Evolutionary conservation across 768 basidiomycete genomes (phyloP).

Genomic region (Mycena alexandri): DNA sequence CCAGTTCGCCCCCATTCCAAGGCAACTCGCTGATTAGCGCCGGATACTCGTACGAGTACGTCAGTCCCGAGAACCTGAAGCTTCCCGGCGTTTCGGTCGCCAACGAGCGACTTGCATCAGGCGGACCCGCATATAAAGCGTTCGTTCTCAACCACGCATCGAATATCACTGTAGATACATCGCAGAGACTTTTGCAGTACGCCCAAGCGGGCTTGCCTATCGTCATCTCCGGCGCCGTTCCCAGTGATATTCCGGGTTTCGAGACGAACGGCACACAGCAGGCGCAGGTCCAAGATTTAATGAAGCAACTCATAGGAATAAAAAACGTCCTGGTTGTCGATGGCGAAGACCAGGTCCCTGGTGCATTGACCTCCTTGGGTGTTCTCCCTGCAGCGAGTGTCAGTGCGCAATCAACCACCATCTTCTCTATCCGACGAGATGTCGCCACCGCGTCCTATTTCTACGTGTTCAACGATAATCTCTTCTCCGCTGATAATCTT

Average conservation of each 20-base stretch:
- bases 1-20: conserved; percentile 23
- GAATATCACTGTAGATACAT: conserved; percentile 35
- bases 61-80: conserved; percentile 36
- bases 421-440: conserved; percentile 30
- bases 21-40: conserved; percentile 27
- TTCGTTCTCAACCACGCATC: conserved; percentile 27
- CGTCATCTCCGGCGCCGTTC: conserved; percentile 24
- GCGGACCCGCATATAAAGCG: conserved; percentile 37
- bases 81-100: conserved; percentile 36
- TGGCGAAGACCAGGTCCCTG: conserved; percentile 26
- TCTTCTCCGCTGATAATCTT: conserved; percentile 23
- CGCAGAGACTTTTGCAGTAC: conserved; percentile 32
- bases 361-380: conserved; percentile 23
- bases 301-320: conserved; percentile 28
- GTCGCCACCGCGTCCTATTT: conserved; percentile 22
- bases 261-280: conserved; percentile 22
- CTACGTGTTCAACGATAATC: conserved; percentile 32
- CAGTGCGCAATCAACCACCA: conserved; percentile 8
- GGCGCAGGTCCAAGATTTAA: conserved; percentile 31
- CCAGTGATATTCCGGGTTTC: conserved; percentile 36
- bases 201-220: conserved; percentile 32
- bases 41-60: conserved; percentile 36
- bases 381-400: conserved; percentile 31
- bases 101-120: conserved; percentile 28
- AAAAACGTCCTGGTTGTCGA: conserved; percentile 25